phyloP scores from a whole-genome alignment of 2,329 filamentous ascomycete genomes.

The Exophiala aquamarina region DNA sequence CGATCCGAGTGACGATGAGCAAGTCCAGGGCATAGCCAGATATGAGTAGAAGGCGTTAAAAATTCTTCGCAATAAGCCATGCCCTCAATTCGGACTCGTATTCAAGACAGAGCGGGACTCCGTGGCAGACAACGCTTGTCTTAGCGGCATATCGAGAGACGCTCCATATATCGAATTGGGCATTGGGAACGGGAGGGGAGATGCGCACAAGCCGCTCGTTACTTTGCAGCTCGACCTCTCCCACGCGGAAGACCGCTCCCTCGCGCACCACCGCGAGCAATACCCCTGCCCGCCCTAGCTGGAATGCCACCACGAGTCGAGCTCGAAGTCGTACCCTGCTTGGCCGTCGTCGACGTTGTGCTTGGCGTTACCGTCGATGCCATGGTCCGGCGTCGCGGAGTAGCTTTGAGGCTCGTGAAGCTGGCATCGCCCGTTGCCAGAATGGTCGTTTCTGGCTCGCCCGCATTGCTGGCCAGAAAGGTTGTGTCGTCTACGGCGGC shows the following conservation, averaged over 20 bases:
- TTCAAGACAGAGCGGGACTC: no score
- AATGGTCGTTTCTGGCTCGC: constrained; percentile 22
- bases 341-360: constrained; percentile 13
- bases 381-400: constrained; percentile 26
- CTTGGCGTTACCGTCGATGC: constrained; percentile 16
- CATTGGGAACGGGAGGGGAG: no score
- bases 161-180: no score
- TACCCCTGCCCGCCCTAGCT: constrained; percentile 35
- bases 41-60: no score
- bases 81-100: no score
- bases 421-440: constrained; percentile 22
- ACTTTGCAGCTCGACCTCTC: constrained; percentile 40
- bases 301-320: constrained; percentile 16
- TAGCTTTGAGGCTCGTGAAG: constrained; percentile 25
- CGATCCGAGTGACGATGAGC: no score
- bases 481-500: background rate
- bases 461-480: constrained; percentile 3
- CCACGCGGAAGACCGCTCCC: constrained; percentile 31
- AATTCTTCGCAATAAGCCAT: no score
- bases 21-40: no score
- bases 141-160: no score
- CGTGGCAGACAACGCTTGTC: no score
- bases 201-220: no score
- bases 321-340: constrained; percentile 3
- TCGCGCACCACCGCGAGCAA: constrained; percentile 13